Percentiles rank a stretch among this genome's conserved stretches.
These are phyloP conservation scores for Monilinia fructigena DNA, from an alignment of 2,329 filamentous ascomycete genomes.

Conservation along the genomic window DNA sequence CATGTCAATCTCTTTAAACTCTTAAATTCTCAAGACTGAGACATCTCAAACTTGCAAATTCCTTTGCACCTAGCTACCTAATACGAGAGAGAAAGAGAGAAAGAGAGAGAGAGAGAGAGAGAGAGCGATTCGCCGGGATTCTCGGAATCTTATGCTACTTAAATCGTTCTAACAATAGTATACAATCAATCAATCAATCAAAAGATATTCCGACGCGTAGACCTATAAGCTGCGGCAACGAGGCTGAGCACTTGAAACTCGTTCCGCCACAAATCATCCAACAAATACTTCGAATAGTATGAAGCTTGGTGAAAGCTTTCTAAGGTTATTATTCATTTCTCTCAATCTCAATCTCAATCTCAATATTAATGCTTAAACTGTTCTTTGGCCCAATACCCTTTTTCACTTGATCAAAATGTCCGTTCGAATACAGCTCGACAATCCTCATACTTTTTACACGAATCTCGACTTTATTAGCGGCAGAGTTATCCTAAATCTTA, in stretches of 20 bases:
- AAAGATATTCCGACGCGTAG: background rate
- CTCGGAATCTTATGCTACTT: background rate
- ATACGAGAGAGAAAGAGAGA: background rate
- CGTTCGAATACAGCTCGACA: conserved; percentile 64
- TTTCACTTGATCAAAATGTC: conserved; percentile 51
- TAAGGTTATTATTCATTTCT: background rate
- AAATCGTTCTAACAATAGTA: too few species aligned
- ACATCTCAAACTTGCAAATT: background rate
- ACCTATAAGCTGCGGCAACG: conserved; percentile 6
- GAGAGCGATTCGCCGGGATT: background rate
- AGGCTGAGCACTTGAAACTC: conserved; percentile 21
- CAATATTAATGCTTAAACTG: conserved; percentile 5
- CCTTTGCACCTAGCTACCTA: background rate
- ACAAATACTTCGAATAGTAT: background rate
- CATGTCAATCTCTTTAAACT: background rate
- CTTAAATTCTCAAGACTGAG: background rate
- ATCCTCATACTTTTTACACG: conserved; percentile 70
- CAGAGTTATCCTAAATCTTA: conserved; percentile 55
- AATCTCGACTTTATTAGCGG: conserved; percentile 75
- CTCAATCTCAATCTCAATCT: background rate
- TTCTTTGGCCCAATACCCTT: background rate
- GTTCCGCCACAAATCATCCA: conserved; percentile 12
- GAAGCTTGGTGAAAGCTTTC: conserved; percentile 1
- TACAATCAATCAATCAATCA: background rate
- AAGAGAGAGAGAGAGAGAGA: too few species aligned